Evolutionary conservation across 495 filamentous ascomycete genomes (phyloP).

Genomic region (Diplogelasinospora grovesii): DNA sequence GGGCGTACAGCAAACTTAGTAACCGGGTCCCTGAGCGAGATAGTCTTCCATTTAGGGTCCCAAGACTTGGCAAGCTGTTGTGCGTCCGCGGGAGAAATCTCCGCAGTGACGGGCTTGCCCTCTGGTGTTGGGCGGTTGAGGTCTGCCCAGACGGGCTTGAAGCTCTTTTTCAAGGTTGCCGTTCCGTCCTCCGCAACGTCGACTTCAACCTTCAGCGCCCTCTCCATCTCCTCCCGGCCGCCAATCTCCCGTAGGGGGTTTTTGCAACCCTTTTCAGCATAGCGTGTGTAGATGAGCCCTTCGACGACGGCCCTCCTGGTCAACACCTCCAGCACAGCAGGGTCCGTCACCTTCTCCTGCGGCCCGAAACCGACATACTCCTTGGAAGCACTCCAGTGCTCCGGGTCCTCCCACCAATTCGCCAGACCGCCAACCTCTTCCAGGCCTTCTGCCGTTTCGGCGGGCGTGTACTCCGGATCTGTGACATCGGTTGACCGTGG

Average conservation of each 20-base stretch:
- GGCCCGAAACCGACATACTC: slow-evolving; percentile 36
- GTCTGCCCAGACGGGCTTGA: slow-evolving; percentile 1
- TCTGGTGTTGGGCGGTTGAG: slow-evolving; percentile 4
- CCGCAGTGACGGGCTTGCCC: not conserved
- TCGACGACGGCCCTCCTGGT: slow-evolving; percentile 59
- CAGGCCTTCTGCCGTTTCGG: slow-evolving; percentile 51
- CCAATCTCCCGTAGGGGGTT: slow-evolving; percentile 10
- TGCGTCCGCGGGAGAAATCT: slow-evolving; percentile 20
- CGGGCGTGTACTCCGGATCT: slow-evolving; percentile 48
- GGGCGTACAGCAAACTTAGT: slow-evolving; percentile 62
- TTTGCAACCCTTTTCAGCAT: slow-evolving; percentile 23
- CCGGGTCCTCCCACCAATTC: slow-evolving; percentile 41
- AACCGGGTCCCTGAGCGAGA: slow-evolving; percentile 49
- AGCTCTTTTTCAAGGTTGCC: slow-evolving; percentile 16
- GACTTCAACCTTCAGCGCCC: slow-evolving; percentile 11
- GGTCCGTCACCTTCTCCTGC: slow-evolving; percentile 30
- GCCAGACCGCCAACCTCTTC: slow-evolving; percentile 48
- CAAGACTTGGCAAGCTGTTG: slow-evolving; percentile 26
- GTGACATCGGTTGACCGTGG: slow-evolving; percentile 18
- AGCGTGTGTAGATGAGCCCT: slow-evolving; percentile 43
- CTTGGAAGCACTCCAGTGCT: slow-evolving; percentile 33
- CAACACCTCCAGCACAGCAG: slow-evolving; percentile 33
- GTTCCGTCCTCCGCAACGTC: slow-evolving; percentile 14
- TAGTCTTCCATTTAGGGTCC: slow-evolving; percentile 44
- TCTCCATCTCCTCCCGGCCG: slow-evolving; percentile 9